These are phyloP conservation scores for Talaromyces nanjingensis DNA, from an alignment of 495 filamentous ascomycete genomes.

Conservation along the genomic window DNA sequence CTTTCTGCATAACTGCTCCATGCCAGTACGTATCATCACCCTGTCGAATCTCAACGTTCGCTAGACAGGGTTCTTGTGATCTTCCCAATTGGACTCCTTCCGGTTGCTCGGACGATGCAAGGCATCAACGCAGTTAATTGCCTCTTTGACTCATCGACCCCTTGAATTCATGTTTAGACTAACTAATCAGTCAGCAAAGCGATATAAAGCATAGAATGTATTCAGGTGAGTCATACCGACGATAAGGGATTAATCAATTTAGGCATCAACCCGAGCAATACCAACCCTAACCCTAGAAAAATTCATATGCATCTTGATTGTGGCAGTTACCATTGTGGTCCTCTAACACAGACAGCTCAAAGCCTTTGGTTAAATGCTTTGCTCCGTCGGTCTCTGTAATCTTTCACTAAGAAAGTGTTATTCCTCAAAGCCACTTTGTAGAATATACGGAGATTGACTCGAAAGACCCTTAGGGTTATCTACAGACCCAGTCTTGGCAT, in stretches of 20 bases:
- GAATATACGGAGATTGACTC: neutral
- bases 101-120: neutral
- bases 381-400: neutral
- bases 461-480: neutral
- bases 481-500: neutral
- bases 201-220: neutral
- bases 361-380: neutral
- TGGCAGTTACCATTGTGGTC: neutral
- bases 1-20: neutral
- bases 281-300: neutral
- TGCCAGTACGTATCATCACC: neutral
- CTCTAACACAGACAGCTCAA: neutral
- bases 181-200: neutral
- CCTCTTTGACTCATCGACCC: neutral
- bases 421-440: neutral
- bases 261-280: neutral
- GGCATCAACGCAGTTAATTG: neutral
- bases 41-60: neutral
- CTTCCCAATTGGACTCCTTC: neutral
- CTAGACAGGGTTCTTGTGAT: no score
- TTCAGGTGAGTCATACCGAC: neutral
- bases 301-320: neutral
- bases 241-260: neutral
- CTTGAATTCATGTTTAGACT: neutral
- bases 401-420: neutral